A percentile compares a stretch with the other conserved stretches of the same genome.
Conservation (phyloP, 352 stramenopile genomes). For the Globisporangium orthogonon region DNA sequence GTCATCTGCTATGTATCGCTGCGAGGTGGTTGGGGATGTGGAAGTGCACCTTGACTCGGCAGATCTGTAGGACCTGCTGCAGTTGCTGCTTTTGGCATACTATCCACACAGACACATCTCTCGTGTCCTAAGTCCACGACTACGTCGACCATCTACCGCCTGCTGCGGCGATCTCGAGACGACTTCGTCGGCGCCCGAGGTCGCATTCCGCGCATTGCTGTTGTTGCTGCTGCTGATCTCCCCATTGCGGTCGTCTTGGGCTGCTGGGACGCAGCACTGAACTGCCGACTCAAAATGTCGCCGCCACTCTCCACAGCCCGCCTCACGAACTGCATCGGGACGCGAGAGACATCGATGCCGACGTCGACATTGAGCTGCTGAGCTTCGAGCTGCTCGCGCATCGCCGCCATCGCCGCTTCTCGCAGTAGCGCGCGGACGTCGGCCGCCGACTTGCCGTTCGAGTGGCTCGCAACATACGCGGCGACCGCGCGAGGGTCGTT, state of each 20-base stretch:
- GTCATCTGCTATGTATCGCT: too few species aligned
- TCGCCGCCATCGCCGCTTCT: conserved; percentile 68
- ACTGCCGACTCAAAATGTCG: conserved; percentile 5
- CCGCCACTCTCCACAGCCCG: conserved; percentile 12
- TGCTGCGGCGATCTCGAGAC: neutral
- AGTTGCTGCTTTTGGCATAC: too few species aligned
- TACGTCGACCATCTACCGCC: neutral
- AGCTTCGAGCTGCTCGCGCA: conserved; percentile 56
- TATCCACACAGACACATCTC: too few species aligned
- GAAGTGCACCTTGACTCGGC: too few species aligned
- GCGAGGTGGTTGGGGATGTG: too few species aligned
- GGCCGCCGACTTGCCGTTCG: conserved; percentile 40
- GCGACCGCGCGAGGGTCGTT: conserved; percentile 30
- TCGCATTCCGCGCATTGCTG: neutral
- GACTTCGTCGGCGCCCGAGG: neutral
- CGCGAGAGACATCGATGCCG: too few species aligned
- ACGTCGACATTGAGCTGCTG: conserved; percentile 4
- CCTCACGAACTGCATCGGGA: conserved; percentile 37
- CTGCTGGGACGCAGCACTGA: neutral
- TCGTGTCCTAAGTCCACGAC: too few species aligned
- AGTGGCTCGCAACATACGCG: conserved; percentile 43
- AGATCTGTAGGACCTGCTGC: too few species aligned
- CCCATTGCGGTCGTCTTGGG: neutral
- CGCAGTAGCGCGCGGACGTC: conserved; percentile 63
- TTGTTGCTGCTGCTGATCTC: too few species aligned